A percentile compares a stretch with the other conserved stretches of the same genome.
Conservation (phyloP, 1,284 basidiomycete species). For the Hymenochaete sp. region DNA sequence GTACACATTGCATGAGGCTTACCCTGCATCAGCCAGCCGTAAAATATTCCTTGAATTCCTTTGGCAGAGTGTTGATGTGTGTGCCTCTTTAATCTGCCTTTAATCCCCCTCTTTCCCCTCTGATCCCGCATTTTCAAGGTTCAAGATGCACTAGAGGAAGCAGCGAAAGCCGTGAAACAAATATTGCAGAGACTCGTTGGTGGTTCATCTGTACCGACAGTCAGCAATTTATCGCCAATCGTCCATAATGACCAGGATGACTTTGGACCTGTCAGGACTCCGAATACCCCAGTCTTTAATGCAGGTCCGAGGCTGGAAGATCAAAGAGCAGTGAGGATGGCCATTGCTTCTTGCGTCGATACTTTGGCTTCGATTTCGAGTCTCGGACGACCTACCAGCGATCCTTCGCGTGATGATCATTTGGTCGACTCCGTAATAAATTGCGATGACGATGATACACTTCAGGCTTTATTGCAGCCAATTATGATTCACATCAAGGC, state of each 20-base stretch:
- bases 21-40: no score
- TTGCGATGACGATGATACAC: conserved; percentile 40
- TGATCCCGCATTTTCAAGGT: conserved; percentile 31
- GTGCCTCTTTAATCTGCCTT: conserved; percentile 21
- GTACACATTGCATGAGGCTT: neutral
- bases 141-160: conserved; percentile 40
- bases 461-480: conserved; percentile 49
- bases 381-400: conserved; percentile 46
- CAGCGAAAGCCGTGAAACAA: conserved; percentile 33
- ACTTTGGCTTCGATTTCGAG: conserved; percentile 52
- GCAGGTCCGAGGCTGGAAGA: conserved; percentile 23
- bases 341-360: conserved; percentile 40
- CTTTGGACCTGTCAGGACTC: conserved; percentile 51
- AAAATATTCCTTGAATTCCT: no score
- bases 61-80: conserved; percentile 58
- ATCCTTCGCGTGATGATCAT: conserved; percentile 54
- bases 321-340: conserved; percentile 22
- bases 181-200: conserved; percentile 28
- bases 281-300: conserved; percentile 25
- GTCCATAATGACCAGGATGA: conserved; percentile 46
- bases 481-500: conserved; percentile 49
- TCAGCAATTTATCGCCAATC: neutral
- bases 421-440: conserved; percentile 52
- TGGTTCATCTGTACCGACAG: conserved; percentile 12
- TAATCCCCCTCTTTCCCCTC: conserved; percentile 1